Evolutionary conservation across 495 filamentous ascomycete species (phyloP).

Genomic region (Lasiosphaeria ovina): DNA sequence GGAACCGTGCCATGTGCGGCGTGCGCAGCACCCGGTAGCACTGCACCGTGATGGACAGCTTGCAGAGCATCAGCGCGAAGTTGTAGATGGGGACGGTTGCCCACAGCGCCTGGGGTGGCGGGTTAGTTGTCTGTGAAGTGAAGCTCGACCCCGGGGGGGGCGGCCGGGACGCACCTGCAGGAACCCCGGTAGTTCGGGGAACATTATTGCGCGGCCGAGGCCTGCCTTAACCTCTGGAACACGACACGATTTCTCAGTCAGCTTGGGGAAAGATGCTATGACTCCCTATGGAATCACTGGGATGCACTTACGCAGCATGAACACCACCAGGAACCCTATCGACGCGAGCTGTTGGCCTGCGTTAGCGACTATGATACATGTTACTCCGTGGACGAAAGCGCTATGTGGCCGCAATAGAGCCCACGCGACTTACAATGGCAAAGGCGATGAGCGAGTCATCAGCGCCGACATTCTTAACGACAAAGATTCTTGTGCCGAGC

Average conservation of each 20-base stretch:
- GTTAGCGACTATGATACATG: neutral
- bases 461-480: conserved; percentile 22
- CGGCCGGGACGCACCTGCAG: conserved; percentile 5
- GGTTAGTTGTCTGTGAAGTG: neutral
- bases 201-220: conserved; percentile 16
- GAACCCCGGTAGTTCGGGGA: conserved; percentile 39
- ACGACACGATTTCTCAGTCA: neutral
- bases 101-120: conserved; percentile 29
- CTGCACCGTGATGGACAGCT: conserved; percentile 31
- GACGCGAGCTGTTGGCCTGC: conserved; percentile 11
- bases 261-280: neutral
- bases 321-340: conserved; percentile 16
- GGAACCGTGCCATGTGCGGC: conserved; percentile 15
- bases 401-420: neutral
- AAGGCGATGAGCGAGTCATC: conserved; percentile 23
- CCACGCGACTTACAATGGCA: conserved; percentile 16
- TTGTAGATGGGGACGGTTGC: conserved; percentile 29
- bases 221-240: conserved; percentile 21
- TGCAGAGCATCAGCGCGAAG: conserved; percentile 23
- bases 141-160: conserved; percentile 3
- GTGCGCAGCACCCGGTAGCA: conserved; percentile 30
- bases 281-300: neutral
- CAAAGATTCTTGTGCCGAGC: conserved; percentile 16
- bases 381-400: neutral
- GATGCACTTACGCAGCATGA: conserved; percentile 20